Percentiles rank a stretch among this genome's conserved stretches.
These are phyloP conservation scores for Trichopus zeylanicus DNA, from an alignment of 116 monocot species.

Conservation along the genomic window DNA sequence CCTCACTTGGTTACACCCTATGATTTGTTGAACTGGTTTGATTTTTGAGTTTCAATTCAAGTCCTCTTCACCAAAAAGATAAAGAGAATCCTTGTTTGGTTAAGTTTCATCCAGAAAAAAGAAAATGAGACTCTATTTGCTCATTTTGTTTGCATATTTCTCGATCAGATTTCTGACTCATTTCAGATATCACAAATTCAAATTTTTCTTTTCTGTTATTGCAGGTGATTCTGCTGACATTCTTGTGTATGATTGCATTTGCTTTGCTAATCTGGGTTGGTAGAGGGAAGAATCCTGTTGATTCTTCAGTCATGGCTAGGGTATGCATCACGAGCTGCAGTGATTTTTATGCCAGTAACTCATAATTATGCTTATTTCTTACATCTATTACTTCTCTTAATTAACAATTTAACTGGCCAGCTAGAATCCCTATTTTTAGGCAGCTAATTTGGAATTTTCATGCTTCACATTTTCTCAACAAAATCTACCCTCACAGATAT, in stretches of 20 bases:
- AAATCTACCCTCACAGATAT: too few species aligned
- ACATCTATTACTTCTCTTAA: not conserved
- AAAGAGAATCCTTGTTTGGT: too few species aligned
- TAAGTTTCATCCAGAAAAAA: too few species aligned
- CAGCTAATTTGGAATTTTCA: too few species aligned
- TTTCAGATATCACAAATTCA: not conserved
- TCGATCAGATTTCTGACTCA: not conserved
- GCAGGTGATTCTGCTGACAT: conserved; percentile 71
- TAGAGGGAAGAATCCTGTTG: conserved; percentile 69
- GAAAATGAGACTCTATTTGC: too few species aligned
- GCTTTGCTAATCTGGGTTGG: conserved; percentile 83
- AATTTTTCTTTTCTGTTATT: conserved; percentile 9
- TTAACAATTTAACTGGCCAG: too few species aligned
- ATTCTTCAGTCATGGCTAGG: conserved; percentile 74
- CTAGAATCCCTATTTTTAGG: too few species aligned
- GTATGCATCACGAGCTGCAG: conserved; percentile 23
- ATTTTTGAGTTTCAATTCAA: too few species aligned
- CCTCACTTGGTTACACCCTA: not conserved
- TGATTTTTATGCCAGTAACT: not conserved
- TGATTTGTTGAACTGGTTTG: too few species aligned
- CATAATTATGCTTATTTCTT: not conserved
- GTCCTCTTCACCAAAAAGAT: too few species aligned
- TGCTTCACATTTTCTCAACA: too few species aligned
- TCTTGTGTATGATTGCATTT: conserved; percentile 70
- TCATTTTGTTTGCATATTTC: not conserved